phyloP scores from a whole-genome alignment of 139 green algal genomes.

The Chlamydomonas schloesseri region DNA sequence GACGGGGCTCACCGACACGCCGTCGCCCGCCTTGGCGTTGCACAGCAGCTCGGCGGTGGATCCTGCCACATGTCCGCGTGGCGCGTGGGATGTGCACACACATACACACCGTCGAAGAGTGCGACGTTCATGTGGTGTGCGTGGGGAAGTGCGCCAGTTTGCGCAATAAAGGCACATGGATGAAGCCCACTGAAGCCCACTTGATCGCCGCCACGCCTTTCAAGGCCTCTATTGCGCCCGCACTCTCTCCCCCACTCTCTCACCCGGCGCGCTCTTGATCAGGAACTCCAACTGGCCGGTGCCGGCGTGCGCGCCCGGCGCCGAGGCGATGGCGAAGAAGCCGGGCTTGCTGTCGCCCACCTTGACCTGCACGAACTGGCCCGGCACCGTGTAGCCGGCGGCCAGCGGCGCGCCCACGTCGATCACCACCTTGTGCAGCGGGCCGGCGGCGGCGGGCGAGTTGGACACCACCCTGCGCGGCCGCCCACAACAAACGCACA shows the following conservation, averaged over 20 bases:
- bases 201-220: too few species aligned
- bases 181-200: too few species aligned
- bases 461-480: slow-evolving; percentile 34
- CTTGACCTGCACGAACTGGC: slow-evolving; percentile 91
- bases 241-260: too few species aligned
- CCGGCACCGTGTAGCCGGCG: slow-evolving; percentile 82
- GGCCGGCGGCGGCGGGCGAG: slow-evolving; percentile 35
- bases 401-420: slow-evolving; percentile 67
- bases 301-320: slow-evolving; percentile 62
- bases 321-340: slow-evolving; percentile 93
- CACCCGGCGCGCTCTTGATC: slow-evolving; percentile 28
- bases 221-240: too few species aligned
- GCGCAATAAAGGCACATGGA: too few species aligned
- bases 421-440: slow-evolving; percentile 69
- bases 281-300: slow-evolving; percentile 69
- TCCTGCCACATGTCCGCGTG: slow-evolving; percentile 46
- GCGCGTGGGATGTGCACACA: neutral
- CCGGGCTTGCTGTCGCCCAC: slow-evolving; percentile 83
- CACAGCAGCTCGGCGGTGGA: slow-evolving; percentile 74
- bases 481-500: too few species aligned
- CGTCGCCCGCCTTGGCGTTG: slow-evolving; percentile 39
- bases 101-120: too few species aligned
- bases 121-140: too few species aligned
- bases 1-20: slow-evolving; percentile 57
- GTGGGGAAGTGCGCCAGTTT: too few species aligned